A percentile compares a stretch with the other conserved stretches of the same genome.
Evolutionary conservation across 2,329 filamentous ascomycete genomes (phyloP).

Genomic region (Fusarium pseudoanthophilum): DNA sequence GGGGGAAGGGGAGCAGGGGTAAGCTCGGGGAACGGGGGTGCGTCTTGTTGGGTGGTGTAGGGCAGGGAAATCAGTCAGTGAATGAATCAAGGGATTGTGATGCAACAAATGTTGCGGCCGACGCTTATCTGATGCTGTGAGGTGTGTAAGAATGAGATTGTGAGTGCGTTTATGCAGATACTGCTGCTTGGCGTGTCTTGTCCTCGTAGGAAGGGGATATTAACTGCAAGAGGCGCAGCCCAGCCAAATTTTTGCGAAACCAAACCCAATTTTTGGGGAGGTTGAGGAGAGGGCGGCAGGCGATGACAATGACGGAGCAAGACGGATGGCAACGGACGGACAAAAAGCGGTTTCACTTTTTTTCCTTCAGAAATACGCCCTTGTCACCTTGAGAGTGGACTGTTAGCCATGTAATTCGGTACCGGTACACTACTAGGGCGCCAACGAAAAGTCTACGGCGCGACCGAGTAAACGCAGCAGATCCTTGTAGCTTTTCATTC

Average conservation of each 20-base stretch:
- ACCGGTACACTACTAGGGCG: slow-evolving; percentile 25
- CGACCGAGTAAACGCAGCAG: slow-evolving; percentile 39
- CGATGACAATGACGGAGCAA: slow-evolving; percentile 15
- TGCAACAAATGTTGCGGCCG: slow-evolving; percentile 19
- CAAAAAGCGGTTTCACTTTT: slow-evolving; percentile 35
- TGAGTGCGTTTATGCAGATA: not conserved
- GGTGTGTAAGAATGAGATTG: slow-evolving; percentile 6
- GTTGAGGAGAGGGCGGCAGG: slow-evolving; percentile 22
- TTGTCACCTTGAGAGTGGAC: slow-evolving; percentile 32
- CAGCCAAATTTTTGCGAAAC: slow-evolving; percentile 21
- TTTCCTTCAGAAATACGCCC: slow-evolving; percentile 25
- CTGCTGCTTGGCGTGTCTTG: slow-evolving; percentile 5
- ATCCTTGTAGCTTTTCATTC: slow-evolving; percentile 40
- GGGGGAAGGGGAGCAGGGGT: slow-evolving; percentile 35
- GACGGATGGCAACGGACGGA: slow-evolving; percentile 29
- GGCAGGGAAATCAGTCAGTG: slow-evolving; percentile 19
- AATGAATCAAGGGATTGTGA: slow-evolving; percentile 31
- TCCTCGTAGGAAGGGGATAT: slow-evolving; percentile 1
- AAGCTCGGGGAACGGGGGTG: slow-evolving; percentile 25
- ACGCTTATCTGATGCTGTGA: slow-evolving; percentile 22
- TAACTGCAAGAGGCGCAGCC: not conserved
- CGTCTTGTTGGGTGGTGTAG: slow-evolving; percentile 30
- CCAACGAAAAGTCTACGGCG: slow-evolving; percentile 42
- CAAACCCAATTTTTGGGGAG: slow-evolving; percentile 4
- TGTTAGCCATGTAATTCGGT: slow-evolving; percentile 26